Percentiles rank a stretch among this genome's conserved stretches.
Evolutionary conservation across 345 rosid genomes (phyloP).

Genomic region (Hirschfeldia incana): DNA sequence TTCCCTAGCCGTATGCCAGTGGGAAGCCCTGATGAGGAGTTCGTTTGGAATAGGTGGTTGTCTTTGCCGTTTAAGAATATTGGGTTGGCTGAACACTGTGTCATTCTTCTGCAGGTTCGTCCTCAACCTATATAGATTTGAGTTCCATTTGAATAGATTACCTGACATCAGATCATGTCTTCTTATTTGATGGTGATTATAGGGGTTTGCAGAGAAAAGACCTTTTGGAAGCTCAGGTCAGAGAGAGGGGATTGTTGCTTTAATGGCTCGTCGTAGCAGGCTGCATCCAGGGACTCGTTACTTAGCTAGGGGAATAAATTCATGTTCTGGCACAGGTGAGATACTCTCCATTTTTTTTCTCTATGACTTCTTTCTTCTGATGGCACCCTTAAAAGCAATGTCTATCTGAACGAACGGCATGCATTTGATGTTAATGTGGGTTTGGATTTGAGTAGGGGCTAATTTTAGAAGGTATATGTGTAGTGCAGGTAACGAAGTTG

Average conservation of each 20-base stretch:
- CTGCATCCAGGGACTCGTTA: conserved; percentile 99
- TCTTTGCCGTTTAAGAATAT: conserved; percentile 69
- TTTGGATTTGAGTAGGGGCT: conserved; percentile 34
- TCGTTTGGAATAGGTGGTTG: conserved; percentile 95
- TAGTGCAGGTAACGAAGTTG: conserved; percentile 93
- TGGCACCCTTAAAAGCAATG: conserved; percentile 16
- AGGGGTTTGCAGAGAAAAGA: conserved; percentile 99
- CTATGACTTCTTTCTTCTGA: not conserved
- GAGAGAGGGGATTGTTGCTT: conserved; percentile 87
- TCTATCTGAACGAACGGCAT: conserved; percentile 2
- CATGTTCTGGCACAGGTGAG: conserved; percentile 94
- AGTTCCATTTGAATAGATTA: conserved; percentile 4
- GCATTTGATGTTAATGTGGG: conserved; percentile 3
- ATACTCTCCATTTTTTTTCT: not conserved
- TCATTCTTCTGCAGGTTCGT: conserved; percentile 92
- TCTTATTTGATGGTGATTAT: conserved; percentile 52
- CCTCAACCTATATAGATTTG: not conserved
- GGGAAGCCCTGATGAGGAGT: conserved; percentile 79
- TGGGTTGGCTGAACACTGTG: conserved; percentile 70
- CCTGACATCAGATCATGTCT: conserved; percentile 22
- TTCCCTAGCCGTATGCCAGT: conserved; percentile 81
- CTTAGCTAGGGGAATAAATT: conserved; percentile 97
- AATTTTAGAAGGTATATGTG: conserved; percentile 37
- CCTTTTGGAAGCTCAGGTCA: conserved; percentile 90
- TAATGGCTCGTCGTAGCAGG: conserved; percentile 93